A percentile compares a stretch with the other conserved stretches of the same genome.
Evolutionary conservation across 495 filamentous ascomycete species (phyloP).

Genomic region (Penicillium fimorum): DNA sequence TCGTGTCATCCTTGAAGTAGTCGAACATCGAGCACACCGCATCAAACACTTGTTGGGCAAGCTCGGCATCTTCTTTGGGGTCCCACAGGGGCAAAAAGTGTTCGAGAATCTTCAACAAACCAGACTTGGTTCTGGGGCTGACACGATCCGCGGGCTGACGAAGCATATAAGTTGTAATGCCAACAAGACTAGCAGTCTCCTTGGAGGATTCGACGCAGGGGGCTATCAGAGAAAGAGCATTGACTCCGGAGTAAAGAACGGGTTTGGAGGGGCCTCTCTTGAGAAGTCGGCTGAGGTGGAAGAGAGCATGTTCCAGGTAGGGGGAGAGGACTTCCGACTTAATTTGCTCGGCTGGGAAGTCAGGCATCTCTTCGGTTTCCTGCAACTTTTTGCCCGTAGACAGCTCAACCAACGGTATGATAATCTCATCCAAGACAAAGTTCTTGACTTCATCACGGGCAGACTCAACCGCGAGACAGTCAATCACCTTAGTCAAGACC

Average conservation of each 20-base stretch:
- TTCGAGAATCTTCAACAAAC: slow-evolving; percentile 69
- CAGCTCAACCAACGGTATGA: slow-evolving; percentile 59
- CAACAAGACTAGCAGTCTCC: slow-evolving; percentile 69
- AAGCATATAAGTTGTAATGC: slow-evolving; percentile 75
- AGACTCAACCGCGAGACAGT: slow-evolving; percentile 68
- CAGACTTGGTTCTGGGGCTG: slow-evolving; percentile 77
- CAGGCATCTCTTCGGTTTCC: slow-evolving; percentile 53
- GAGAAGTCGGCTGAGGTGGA: slow-evolving; percentile 66
- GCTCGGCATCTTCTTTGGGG: slow-evolving; percentile 45
- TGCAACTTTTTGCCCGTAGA: slow-evolving; percentile 47
- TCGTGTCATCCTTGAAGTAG: slow-evolving; percentile 77
- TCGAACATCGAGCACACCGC: slow-evolving; percentile 76
- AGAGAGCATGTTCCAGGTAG: slow-evolving; percentile 66
- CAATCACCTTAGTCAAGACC: slow-evolving; percentile 66
- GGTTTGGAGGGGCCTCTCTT: slow-evolving; percentile 67
- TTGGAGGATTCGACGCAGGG: slow-evolving; percentile 67
- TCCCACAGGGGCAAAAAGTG: slow-evolving; percentile 68
- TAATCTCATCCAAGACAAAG: slow-evolving; percentile 70
- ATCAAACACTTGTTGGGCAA: slow-evolving; percentile 53
- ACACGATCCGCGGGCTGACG: slow-evolving; percentile 79
- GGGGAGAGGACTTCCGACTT: slow-evolving; percentile 62
- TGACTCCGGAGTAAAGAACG: slow-evolving; percentile 74
- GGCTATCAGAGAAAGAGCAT: slow-evolving; percentile 69
- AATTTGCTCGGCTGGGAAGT: slow-evolving; percentile 49
- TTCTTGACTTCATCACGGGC: slow-evolving; percentile 86